Percentiles rank a stretch among this genome's conserved stretches.
Evolutionary conservation across 1,284 basidiomycete genomes (phyloP).

Genomic region (Ceratobasidium sp.): DNA sequence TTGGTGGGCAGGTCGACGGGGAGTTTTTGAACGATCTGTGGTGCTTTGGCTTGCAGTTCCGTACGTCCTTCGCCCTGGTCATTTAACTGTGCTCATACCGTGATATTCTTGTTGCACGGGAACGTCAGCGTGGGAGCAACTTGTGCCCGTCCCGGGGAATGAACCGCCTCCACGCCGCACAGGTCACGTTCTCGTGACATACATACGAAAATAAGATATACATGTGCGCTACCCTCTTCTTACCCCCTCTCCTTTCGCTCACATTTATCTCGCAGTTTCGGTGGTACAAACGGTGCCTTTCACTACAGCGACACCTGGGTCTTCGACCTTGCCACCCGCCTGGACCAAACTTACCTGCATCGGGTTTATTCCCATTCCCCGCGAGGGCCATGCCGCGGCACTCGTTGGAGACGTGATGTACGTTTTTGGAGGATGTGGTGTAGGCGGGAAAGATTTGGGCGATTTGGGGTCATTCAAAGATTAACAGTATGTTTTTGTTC

Average conservation of each 20-base stretch:
- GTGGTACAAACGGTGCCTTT: constrained; percentile 97
- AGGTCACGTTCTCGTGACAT: constrained; percentile 85
- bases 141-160: constrained; percentile 70
- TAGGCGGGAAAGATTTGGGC: constrained; percentile 95
- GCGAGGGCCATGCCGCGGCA: constrained; percentile 97
- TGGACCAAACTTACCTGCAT: constrained; percentile 98
- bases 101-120: constrained; percentile 62
- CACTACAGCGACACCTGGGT: constrained; percentile 99
- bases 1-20: constrained; percentile 97
- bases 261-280: constrained; percentile 74
- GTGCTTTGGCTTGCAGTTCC: constrained; percentile 94
- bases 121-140: constrained; percentile 81
- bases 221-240: constrained; percentile 67
- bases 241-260: not conserved
- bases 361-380: constrained; percentile 95
- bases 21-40: constrained; percentile 97
- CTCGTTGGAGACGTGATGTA: constrained; percentile 99
- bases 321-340: constrained; percentile 85
- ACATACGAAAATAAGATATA: constrained; percentile 89
- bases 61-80: constrained; percentile 65
- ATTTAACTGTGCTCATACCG: not conserved
- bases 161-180: constrained; percentile 89
- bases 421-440: constrained; percentile 96
- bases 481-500: constrained; percentile 77
- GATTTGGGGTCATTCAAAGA: constrained; percentile 97